phyloP scores from a whole-genome alignment of 257 asterid genomes.

The Nicotiana obtusifolia region DNA sequence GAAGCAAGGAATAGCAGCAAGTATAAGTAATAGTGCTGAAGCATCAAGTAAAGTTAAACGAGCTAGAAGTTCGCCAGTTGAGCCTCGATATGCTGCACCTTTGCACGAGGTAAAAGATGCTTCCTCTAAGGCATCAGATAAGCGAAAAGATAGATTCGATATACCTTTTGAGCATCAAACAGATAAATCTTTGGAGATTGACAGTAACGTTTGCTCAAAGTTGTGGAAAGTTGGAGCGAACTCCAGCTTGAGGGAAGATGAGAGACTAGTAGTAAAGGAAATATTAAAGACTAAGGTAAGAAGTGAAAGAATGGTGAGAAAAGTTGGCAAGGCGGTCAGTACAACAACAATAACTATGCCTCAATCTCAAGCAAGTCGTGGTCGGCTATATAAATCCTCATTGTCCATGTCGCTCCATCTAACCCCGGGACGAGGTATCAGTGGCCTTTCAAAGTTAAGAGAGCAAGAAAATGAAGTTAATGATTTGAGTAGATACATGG shows the following conservation, averaged over 20 bases:
- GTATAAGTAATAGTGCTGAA: background rate
- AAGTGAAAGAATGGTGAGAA: conserved; percentile 12
- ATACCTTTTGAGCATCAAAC: background rate
- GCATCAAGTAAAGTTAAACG: conserved; percentile 14
- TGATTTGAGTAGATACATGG: conserved; percentile 39
- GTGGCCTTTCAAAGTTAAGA: background rate
- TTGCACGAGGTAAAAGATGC: conserved; percentile 15
- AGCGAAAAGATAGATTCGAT: conserved; percentile 10
- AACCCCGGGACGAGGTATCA: background rate
- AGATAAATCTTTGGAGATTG: background rate
- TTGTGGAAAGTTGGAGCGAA: conserved; percentile 10
- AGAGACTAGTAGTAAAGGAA: background rate
- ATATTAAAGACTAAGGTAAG: conserved; percentile 12
- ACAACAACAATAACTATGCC: background rate
- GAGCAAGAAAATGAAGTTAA: conserved; percentile 21
- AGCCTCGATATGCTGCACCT: conserved; percentile 12
- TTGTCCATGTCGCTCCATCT: background rate
- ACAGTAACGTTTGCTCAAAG: conserved; percentile 13
- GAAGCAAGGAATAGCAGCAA: background rate
- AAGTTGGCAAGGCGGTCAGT: background rate
- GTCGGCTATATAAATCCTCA: background rate
- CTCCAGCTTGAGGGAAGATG: conserved; percentile 15
- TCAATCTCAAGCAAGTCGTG: background rate
- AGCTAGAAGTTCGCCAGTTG: conserved; percentile 9
- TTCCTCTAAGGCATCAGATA: no score